Conservation (phyloP, 208 protist species). For the Acanthamoeba lugdunensis region DNA sequence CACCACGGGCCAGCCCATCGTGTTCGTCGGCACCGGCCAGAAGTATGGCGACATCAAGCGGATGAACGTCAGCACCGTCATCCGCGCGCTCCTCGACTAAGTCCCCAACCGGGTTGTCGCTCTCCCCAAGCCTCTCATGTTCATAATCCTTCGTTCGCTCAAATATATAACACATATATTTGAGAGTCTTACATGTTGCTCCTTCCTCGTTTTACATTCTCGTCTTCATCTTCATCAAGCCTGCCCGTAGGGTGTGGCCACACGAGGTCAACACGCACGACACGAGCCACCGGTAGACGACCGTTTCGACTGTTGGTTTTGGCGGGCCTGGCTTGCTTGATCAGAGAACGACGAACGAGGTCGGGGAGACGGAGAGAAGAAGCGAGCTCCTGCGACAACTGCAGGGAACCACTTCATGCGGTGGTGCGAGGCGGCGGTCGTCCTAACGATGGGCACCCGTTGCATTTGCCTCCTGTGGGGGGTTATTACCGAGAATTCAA, state of each 20-base stretch:
- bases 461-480: not conserved
- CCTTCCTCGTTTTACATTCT: too few species aligned
- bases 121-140: not conserved
- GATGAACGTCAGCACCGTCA: constrained; percentile 70
- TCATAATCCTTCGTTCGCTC: not conserved
- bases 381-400: not conserved
- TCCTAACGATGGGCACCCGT: not conserved
- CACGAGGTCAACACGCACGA: too few species aligned
- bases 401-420: not conserved
- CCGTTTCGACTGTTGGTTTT: too few species aligned
- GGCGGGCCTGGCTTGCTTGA: too few species aligned
- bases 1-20: constrained; percentile 97
- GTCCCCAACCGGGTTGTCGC: not conserved
- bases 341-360: not conserved
- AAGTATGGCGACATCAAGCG: constrained; percentile 70
- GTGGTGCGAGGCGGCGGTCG: not conserved
- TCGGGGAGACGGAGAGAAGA: not conserved
- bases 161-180: too few species aligned
- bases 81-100: constrained; percentile 55
- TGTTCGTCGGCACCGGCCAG: constrained; percentile 98
- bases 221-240: too few species aligned
- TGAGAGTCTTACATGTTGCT: too few species aligned
- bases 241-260: too few species aligned
- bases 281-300: too few species aligned
- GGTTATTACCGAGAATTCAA: not conserved